Base-by-base conservation (phyloP, 2,329 filamentous ascomycete species). In the Sarocladium brachiariae region DNA sequence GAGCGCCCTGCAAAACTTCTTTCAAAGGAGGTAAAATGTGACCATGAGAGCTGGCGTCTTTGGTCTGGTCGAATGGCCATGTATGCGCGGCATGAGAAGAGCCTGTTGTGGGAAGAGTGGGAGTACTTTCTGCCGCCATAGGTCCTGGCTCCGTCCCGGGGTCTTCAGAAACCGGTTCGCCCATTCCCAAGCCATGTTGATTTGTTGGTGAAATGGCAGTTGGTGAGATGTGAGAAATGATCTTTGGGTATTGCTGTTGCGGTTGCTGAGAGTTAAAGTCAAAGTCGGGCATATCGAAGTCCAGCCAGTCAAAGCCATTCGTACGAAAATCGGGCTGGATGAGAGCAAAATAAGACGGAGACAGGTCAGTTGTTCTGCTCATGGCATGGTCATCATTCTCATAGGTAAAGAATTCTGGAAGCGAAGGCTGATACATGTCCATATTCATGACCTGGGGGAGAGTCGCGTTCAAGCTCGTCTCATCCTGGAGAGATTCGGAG, bases 291-390 rank as follows among this genome's bases (percentile, higher is more conserved):
- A 47, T 47, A 21, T 47, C 43, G 14, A 47, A 47, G 27, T 47
- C 43, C 16, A 47, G 43, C 43, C 43, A 47, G 18, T 47, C 43
- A 18, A 47, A 47, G 25, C 43, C 43, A 21, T 47, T 47, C 3
- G 27, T 47, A 19, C 43, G 43, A 16, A 47, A 47, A 18, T 47
- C 24, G 19, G 43, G 27, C 16, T 47, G 43, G 43, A 23, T 31
- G 3, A 47, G 27, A 21, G 43, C 27, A 23, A 47, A 47, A 14
- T 47, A 30, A 6, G 43, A 47, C 5, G 43, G 43, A 10, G 24
- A 33, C 5, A 47, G 27, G 4, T 19, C 25, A 8, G 43, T 19
- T 9, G 39, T 4, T 30, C 30, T 13, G 39, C 23, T 7, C 21
- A 41, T 41, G 39, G 39, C 18, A 19, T 14, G 39, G 18, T 31